Evolutionary conservation across 805 yeast species (phyloP).

Genomic region (Zygosaccharomyces lentus): DNA sequence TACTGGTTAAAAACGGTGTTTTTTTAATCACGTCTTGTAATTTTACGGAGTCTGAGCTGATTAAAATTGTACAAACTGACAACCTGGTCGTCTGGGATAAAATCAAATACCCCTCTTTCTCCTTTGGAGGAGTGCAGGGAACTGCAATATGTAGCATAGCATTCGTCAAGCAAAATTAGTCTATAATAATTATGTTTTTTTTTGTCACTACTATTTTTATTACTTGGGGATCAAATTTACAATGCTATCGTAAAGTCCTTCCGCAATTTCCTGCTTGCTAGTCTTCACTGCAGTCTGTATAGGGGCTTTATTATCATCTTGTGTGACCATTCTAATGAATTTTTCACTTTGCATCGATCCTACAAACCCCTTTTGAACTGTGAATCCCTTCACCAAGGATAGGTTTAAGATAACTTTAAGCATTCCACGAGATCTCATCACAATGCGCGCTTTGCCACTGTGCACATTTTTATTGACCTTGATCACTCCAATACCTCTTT

Average conservation of each 20-base stretch:
- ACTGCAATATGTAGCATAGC: slow-evolving; percentile 85
- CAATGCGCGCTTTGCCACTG: slow-evolving; percentile 54
- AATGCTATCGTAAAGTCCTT: slow-evolving; percentile 47
- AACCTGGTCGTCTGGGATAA: slow-evolving; percentile 56
- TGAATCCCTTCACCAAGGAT: slow-evolving; percentile 58
- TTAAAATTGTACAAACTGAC: slow-evolving; percentile 45
- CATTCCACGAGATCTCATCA: slow-evolving; percentile 89
- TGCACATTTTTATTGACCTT: slow-evolving; percentile 58
- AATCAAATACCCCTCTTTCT: slow-evolving; percentile 73
- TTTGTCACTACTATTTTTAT: slow-evolving; percentile 1
- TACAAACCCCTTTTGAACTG: slow-evolving; percentile 73
- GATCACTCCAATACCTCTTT: slow-evolving; percentile 85
- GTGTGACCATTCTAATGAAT: slow-evolving; percentile 68
- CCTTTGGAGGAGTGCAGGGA: slow-evolving; percentile 88
- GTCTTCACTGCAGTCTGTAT: slow-evolving; percentile 80
- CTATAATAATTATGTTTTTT: slow-evolving; percentile 10
- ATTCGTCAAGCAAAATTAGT: slow-evolving; percentile 44
- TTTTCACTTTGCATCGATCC: slow-evolving; percentile 82
- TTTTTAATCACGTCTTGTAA: slow-evolving; percentile 86
- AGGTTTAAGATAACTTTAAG: slow-evolving; percentile 77
- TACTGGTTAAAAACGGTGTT: slow-evolving; percentile 56
- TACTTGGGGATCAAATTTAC: slow-evolving; percentile 18
- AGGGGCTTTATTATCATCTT: slow-evolving; percentile 61
- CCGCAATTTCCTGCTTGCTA: slow-evolving; percentile 56
- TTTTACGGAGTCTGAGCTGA: slow-evolving; percentile 78